Evolutionary conservation across 1,284 basidiomycete species (phyloP).

Genomic region (Cutaneotrichosporon curvatum): DNA sequence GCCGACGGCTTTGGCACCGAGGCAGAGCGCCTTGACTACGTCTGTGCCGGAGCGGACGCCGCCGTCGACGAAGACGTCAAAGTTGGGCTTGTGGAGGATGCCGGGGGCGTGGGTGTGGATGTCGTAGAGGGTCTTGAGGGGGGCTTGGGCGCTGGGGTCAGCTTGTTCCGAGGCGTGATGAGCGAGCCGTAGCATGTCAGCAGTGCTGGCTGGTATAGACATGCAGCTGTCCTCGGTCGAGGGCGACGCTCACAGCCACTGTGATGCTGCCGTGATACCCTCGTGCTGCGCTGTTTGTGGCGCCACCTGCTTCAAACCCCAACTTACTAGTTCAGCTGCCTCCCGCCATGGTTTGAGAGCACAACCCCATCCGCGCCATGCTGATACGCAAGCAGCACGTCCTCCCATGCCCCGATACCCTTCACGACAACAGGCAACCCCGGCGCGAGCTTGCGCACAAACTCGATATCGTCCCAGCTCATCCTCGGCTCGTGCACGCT

Average conservation of each 20-base stretch:
- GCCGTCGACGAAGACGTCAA: conserved; percentile 74
- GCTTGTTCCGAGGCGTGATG: neutral
- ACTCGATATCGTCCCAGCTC: conserved; percentile 47
- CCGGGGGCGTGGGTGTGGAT: conserved; percentile 64
- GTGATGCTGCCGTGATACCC: no score
- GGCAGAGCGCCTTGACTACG: conserved; percentile 78
- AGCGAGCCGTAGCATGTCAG: no score
- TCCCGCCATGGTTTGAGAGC: conserved; percentile 47
- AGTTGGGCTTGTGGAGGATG: conserved; percentile 54
- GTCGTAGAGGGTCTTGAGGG: conserved; percentile 64
- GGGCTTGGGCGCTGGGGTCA: conserved; percentile 51
- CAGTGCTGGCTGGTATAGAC: no score
- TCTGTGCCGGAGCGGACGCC: conserved; percentile 79
- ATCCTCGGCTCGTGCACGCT: conserved; percentile 8
- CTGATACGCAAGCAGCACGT: conserved; percentile 45
- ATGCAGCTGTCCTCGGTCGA: no score
- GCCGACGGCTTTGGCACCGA: conserved; percentile 81
- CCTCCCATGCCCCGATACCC: conserved; percentile 48
- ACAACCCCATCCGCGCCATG: conserved; percentile 47
- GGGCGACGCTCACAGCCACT: no score
- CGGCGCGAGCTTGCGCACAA: conserved; percentile 45
- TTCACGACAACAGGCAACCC: conserved; percentile 49
- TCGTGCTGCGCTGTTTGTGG: no score
- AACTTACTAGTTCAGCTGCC: conserved; percentile 29
- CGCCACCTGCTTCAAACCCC: no score